phyloP scores from a whole-genome alignment of 2,329 filamentous ascomycete species.

The Penicillium brevicompactum region DNA sequence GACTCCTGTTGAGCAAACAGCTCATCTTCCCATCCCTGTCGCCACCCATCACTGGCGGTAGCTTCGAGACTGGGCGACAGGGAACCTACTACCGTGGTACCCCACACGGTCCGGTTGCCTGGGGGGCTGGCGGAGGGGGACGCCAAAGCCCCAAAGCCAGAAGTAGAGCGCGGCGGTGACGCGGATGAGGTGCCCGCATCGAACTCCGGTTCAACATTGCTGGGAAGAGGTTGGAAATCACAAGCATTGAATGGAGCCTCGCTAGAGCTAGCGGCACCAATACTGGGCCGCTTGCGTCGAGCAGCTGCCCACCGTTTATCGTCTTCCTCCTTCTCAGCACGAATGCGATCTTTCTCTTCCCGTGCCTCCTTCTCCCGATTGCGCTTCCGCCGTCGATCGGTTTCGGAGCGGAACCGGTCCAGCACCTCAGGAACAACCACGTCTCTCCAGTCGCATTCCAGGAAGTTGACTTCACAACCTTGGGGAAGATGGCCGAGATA shows the following conservation, averaged over 20 bases:
- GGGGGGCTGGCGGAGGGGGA: conserved; percentile 81
- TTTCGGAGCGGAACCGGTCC: conserved; percentile 73
- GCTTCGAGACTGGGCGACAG: conserved; percentile 57
- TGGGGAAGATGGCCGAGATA: conserved; percentile 84
- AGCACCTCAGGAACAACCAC: conserved; percentile 76
- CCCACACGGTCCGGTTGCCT: conserved; percentile 82
- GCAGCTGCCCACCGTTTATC: conserved; percentile 69
- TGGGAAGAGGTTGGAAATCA: conserved; percentile 66
- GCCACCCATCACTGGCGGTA: conserved; percentile 74
- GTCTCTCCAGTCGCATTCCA: conserved; percentile 95
- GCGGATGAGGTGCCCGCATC: conserved; percentile 39
- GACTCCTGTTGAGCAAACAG: conserved; percentile 64
- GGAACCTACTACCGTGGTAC: conserved; percentile 69
- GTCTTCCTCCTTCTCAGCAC: conserved; percentile 78
- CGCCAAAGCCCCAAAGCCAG: conserved; percentile 59
- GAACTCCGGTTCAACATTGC: conserved; percentile 32
- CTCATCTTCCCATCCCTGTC: conserved; percentile 80
- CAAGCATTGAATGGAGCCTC: conserved; percentile 57
- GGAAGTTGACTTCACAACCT: conserved; percentile 86
- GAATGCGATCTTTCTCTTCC: conserved; percentile 81
- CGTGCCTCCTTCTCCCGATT: conserved; percentile 81
- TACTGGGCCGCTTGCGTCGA: conserved; percentile 61
- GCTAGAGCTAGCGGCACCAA: conserved; percentile 36
- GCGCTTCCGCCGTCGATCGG: conserved; percentile 72
- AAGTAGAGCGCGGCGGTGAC: conserved; percentile 45